Base-by-base conservation (phyloP, 2,329 filamentous ascomycete genomes). In the Dothideomycetidae sp. region DNA sequence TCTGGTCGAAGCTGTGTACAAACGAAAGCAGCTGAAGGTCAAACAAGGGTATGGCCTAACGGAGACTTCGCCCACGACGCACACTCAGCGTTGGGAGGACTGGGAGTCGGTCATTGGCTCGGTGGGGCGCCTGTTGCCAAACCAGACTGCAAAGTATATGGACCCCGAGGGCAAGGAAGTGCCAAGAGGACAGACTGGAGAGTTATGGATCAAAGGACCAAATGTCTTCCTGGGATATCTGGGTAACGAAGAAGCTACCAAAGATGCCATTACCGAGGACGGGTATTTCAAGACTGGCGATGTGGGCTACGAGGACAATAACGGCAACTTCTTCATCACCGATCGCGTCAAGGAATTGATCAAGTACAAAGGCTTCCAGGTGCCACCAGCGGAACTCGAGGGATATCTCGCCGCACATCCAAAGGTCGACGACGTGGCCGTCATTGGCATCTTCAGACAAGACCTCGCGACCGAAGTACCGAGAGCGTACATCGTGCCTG, bases 1-100 rank as follows among this genome's bases (percentile, higher is more conserved):
- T 44, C 70, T 96, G 2, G 80, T 88, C 1, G 73, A 84, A 39
- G 70, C 74, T 5, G 72, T 90, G 3, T 81, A 82, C 64, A 59
- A 71, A 13, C 73, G 85, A 5, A 72, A 90, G 41, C 75, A 75
- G 36, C 67, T 92, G 13, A 78, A 78, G 2, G 75, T 93, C 43
- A 94, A 93, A 65, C 88, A 96, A 60, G 86, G 82, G 12, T 96
- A 93, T 53, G 88, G 88, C 0, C 68, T 96, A 4, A 84, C 77
- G 4, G 88, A 96, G 62, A 92, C 84, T 10, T 78, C 78, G 16
- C 85, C 86, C 0, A 79, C 75, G 1, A 81, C 82, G 0, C 78
- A 84, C 48, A 73, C 73, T 7, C 82, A 59, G 57, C 62, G 68
- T 5, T 78, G 81, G 65, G 71, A 74, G 23, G 77, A 83, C 47